phyloP scores from a whole-genome alignment of 768 basidiomycete species.

The Amanita muscaria region DNA sequence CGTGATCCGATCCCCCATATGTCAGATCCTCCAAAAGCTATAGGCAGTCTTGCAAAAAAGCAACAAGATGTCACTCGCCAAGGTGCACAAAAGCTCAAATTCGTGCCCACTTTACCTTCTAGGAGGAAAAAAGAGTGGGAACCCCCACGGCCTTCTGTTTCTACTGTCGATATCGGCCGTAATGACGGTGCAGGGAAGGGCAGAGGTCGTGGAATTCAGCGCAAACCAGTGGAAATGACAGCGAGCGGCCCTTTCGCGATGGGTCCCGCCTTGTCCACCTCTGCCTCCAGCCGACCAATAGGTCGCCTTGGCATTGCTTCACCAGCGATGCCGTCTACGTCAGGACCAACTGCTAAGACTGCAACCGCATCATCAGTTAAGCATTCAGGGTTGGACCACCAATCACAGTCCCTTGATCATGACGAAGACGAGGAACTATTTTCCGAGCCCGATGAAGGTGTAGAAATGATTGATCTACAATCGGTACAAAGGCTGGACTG shows the following conservation, averaged over 20 bases:
- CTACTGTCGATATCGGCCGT: constrained; percentile 36
- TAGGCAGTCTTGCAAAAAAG: constrained; percentile 69
- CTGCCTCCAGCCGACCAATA: constrained; percentile 38
- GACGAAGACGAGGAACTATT: constrained; percentile 60
- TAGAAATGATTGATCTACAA: constrained; percentile 81
- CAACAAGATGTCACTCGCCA: constrained; percentile 63
- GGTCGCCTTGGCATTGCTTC: constrained; percentile 53
- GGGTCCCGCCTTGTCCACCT: constrained; percentile 67
- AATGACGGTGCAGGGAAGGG: constrained; percentile 46
- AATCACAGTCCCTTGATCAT: constrained; percentile 20
- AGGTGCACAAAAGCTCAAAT: constrained; percentile 71
- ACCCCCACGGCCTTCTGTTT: neutral
- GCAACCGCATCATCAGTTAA: constrained; percentile 43
- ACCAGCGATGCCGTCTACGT: constrained; percentile 29
- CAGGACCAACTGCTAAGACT: constrained; percentile 35
- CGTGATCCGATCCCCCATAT: no score
- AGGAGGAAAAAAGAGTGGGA: constrained; percentile 71
- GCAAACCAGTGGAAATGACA: constrained; percentile 60
- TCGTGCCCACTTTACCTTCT: constrained; percentile 68
- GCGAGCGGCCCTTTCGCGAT: constrained; percentile 85
- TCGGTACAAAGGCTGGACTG: constrained; percentile 72
- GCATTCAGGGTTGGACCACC: constrained; percentile 21
- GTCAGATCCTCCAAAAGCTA: constrained; percentile 48
- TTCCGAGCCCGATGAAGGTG: constrained; percentile 82
- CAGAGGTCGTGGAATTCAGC: constrained; percentile 43